Evolutionary conservation across 805 yeast genomes (phyloP).

Genomic region (Suhomyces xylopsoci): DNA sequence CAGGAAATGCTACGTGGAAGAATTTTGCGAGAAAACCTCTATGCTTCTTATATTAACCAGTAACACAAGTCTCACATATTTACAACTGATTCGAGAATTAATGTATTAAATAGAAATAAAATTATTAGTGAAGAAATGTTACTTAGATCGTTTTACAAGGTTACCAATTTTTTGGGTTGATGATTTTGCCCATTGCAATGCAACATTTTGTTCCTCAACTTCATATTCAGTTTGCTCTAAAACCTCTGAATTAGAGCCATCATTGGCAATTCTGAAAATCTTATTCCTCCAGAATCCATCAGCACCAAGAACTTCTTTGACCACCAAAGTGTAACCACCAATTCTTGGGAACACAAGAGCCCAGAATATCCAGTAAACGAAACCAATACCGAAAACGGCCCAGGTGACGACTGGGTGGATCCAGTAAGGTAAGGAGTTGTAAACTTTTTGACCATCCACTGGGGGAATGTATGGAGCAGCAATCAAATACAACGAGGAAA

Average conservation of each 20-base stretch:
- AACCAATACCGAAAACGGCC: conserved; percentile 68
- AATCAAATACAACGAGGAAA: conserved; percentile 64
- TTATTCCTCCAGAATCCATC: conserved; percentile 75
- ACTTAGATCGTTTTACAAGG: background rate
- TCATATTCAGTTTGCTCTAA: conserved; percentile 1
- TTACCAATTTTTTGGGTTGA: background rate
- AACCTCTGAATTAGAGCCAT: conserved; percentile 8
- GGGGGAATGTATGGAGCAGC: conserved; percentile 83
- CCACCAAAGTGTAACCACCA: conserved; percentile 51
- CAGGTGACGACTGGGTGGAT: conserved; percentile 80
- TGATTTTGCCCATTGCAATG: background rate
- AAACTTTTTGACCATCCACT: conserved; percentile 59
- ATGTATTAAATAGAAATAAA: background rate
- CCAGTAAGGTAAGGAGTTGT: conserved; percentile 70
- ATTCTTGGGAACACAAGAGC: conserved; percentile 52
- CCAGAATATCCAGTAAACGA: conserved; percentile 66
- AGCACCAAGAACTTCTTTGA: conserved; percentile 53
- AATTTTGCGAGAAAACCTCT: background rate
- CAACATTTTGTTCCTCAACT: background rate
- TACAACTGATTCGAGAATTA: background rate
- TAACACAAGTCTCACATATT: background rate
- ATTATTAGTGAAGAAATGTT: background rate
- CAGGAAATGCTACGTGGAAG: no score
- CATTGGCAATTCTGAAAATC: conserved; percentile 38
- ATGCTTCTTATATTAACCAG: no score